A percentile compares a stretch with the other conserved stretches of the same genome.
Evolutionary conservation across 2,329 filamentous ascomycete genomes (phyloP).

Genomic region (Gyromitra esculenta): DNA sequence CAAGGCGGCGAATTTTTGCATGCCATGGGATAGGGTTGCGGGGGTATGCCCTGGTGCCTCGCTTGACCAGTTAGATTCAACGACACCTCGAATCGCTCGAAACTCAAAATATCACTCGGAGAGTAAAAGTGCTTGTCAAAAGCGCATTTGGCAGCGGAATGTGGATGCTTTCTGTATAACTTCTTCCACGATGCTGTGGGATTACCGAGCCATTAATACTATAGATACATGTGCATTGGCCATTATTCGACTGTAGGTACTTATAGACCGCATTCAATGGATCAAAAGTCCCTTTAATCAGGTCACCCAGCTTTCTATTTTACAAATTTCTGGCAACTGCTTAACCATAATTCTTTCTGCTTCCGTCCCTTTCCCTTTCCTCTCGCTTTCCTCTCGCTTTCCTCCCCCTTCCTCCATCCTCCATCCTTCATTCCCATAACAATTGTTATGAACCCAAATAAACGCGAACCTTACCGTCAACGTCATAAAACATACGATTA

Average conservation of each 20-base stretch:
- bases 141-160: background rate
- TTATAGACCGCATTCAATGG: background rate
- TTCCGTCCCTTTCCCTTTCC: background rate
- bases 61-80: background rate
- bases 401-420: background rate
- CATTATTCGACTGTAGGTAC: conserved; percentile 2
- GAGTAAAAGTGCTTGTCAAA: background rate
- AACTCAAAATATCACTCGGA: background rate
- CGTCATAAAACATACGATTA: background rate
- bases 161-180: background rate
- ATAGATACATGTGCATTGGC: background rate
- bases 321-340: background rate
- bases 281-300: too few relatives aligned
- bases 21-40: conserved; percentile 1
- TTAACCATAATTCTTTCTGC: background rate
- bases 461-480: background rate
- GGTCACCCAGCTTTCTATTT: background rate
- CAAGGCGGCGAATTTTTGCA: conserved; percentile 42
- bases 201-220: background rate
- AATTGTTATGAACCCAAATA: background rate
- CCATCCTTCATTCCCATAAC: background rate
- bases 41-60: conserved; percentile 3
- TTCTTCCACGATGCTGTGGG: background rate
- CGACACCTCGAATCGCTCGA: background rate
- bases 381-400: background rate